Percentiles rank a stretch among this genome's conserved stretches.
Evolutionary conservation across 345 rosid genomes (phyloP).

Genomic region (Pistacia atlantica): DNA sequence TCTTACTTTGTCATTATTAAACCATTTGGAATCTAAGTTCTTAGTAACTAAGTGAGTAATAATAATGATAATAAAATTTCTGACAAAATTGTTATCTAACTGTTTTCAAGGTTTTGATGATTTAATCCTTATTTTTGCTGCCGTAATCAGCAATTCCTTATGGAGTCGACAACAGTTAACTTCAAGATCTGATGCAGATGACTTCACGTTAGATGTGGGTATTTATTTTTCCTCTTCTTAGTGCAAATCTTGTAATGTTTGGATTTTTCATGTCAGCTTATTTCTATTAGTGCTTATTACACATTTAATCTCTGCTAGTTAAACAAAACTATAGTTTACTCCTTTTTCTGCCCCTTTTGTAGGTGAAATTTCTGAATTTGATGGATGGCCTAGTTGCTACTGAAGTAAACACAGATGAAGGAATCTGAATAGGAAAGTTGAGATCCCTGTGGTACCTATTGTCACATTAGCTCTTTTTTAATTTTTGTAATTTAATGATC

Average conservation of each 20-base stretch:
- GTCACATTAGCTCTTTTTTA: background rate
- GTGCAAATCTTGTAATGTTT: background rate
- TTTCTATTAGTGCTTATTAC: background rate
- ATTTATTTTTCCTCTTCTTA: background rate
- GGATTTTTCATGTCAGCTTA: background rate
- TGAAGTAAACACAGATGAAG: background rate
- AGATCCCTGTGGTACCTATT: background rate
- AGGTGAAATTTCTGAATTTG: slow-evolving; percentile 9
- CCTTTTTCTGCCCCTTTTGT: background rate
- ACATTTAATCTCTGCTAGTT: background rate
- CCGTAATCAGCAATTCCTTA: background rate
- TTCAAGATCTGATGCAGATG: slow-evolving; percentile 9
- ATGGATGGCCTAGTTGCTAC: background rate
- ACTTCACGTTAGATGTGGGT: background rate
- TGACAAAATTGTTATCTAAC: background rate
- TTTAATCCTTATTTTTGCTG: background rate
- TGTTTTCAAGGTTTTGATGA: background rate
- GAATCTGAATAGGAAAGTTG: background rate
- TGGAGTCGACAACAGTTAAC: slow-evolving; percentile 4
- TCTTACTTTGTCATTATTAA: background rate
- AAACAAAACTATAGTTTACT: background rate
- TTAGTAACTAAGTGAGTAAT: background rate
- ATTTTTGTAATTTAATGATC: background rate
- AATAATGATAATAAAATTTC: background rate
- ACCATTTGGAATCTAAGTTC: background rate